Conservation (phyloP, 169 alveolate genomes). For the Cryptosporidium andersoni region DNA sequence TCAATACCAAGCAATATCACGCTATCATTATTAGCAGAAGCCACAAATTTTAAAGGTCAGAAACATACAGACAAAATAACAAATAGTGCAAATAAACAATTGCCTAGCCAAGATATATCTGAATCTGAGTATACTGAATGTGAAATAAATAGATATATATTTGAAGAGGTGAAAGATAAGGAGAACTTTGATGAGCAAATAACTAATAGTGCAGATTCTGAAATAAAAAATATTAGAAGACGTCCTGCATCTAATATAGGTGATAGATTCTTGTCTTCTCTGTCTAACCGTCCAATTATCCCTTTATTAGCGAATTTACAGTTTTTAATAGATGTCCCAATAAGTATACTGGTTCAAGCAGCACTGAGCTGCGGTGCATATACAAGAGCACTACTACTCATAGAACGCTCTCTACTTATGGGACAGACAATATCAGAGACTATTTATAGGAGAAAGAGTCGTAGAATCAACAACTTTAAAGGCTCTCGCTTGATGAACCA, state of each 20-base stretch:
- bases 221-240: neutral
- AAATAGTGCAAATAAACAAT: neutral
- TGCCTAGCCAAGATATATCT: neutral
- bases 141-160: slow-evolving; percentile 34
- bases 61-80: neutral
- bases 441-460: slow-evolving; percentile 20
- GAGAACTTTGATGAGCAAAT: neutral
- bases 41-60: slow-evolving; percentile 39
- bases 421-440: neutral
- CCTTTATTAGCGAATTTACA: slow-evolving; percentile 40
- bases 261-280: slow-evolving; percentile 4
- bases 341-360: slow-evolving; percentile 48
- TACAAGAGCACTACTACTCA: slow-evolving; percentile 56
- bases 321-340: slow-evolving; percentile 52
- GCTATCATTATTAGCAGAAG: slow-evolving; percentile 61
- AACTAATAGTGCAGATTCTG: neutral
- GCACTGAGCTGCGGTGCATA: slow-evolving; percentile 55
- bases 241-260: neutral
- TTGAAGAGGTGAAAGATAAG: slow-evolving; percentile 1
- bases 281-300: slow-evolving; percentile 34
- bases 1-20: slow-evolving; percentile 50
- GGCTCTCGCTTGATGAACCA: slow-evolving; percentile 24
- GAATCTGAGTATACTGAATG: neutral
- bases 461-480: slow-evolving; percentile 6
- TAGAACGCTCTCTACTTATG: slow-evolving; percentile 38